A percentile compares a stretch with the other conserved stretches of the same genome.
These are phyloP conservation scores for Solanum pimpinellifolium DNA, from an alignment of 257 asterid genomes.

Conservation along the genomic window DNA sequence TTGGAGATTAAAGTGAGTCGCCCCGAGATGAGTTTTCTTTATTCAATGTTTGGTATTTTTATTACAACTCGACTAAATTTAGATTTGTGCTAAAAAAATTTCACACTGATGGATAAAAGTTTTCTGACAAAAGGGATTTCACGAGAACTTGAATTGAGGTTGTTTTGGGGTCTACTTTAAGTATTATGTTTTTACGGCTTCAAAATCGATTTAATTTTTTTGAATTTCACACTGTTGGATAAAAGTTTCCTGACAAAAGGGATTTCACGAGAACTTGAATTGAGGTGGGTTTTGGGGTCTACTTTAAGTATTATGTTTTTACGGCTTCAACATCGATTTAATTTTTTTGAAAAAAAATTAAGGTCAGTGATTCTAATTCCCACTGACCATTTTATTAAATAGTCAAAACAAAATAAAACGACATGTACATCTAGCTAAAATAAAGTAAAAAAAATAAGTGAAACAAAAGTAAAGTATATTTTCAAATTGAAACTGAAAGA, in stretches of 20 bases:
- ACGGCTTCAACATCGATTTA: neutral
- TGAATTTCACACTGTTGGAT: neutral
- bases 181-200: neutral
- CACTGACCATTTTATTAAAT: no score
- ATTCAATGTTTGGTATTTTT: neutral
- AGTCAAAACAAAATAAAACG: neutral
- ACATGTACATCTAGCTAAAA: no score
- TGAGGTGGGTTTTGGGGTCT: neutral
- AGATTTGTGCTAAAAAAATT: no score
- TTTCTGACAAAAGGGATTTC: neutral
- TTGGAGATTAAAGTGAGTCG: neutral
- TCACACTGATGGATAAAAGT: neutral
- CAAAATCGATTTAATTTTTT: no score
- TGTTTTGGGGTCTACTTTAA: neutral
- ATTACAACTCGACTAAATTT: neutral
- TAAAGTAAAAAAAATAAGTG: neutral
- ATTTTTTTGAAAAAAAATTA: no score
- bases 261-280: neutral
- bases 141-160: neutral
- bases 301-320: neutral
- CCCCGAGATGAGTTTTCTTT: neutral
- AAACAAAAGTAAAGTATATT: no score
- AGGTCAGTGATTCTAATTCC: neutral
- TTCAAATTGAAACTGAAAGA: neutral
- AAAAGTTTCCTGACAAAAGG: neutral